Conservation (phyloP, 768 basidiomycete species). For the Cubamyces sp. region DNA sequence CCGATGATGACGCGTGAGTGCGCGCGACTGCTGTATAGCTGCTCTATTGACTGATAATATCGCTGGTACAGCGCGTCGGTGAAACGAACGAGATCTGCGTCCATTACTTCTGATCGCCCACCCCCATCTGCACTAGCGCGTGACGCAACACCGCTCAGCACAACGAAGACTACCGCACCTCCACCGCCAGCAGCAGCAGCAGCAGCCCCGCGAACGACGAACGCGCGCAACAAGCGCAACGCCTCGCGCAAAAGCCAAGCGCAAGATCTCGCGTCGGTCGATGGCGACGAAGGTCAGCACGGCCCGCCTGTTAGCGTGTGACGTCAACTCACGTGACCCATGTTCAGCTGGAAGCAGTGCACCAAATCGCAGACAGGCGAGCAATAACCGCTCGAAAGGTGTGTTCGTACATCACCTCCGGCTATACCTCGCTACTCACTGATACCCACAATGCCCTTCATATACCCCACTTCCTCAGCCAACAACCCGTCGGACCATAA, state of each 20-base stretch:
- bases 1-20: constrained; percentile 72
- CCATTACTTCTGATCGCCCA: constrained; percentile 65
- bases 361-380: constrained; percentile 28
- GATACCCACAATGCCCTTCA: constrained; percentile 20
- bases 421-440: constrained; percentile 28
- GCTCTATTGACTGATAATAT: not conserved
- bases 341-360: constrained; percentile 43
- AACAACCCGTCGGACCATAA: constrained; percentile 48
- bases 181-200: constrained; percentile 27
- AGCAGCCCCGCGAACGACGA: constrained; percentile 30
- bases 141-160: constrained; percentile 38
- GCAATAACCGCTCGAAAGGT: constrained; percentile 46
- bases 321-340: constrained; percentile 41
- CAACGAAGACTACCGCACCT: constrained; percentile 24
- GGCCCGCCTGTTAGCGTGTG: constrained; percentile 19
- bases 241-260: constrained; percentile 38
- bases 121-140: constrained; percentile 37
- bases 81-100: constrained; percentile 80
- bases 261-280: constrained; percentile 41
- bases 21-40: not conserved
- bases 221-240: constrained; percentile 34
- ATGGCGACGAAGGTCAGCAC: constrained; percentile 65
- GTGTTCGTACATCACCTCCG: constrained; percentile 29
- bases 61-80: constrained; percentile 47
- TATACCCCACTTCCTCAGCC: constrained; percentile 25